phyloP scores from a whole-genome alignment of 2,329 filamentous ascomycete genomes.

The Calonectria honghensis region DNA sequence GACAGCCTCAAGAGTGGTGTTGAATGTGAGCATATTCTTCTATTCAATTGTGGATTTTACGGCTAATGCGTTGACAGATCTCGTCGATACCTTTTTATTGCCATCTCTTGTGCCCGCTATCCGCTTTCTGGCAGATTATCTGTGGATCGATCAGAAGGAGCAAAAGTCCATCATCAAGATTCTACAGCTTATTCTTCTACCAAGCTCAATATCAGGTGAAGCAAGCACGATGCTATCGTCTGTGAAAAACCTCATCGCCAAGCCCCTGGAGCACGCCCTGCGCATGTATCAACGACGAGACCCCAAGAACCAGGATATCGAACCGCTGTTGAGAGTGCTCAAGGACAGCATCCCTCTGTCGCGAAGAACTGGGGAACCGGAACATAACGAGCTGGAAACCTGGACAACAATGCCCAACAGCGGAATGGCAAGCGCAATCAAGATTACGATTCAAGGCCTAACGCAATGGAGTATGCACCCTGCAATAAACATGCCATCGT shows the following conservation, averaged over 20 bases:
- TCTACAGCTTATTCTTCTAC: conserved; percentile 82
- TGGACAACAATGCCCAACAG: conserved; percentile 76
- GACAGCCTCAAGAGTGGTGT: conserved; percentile 84
- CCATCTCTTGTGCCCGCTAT: conserved; percentile 85
- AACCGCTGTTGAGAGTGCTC: conserved; percentile 80
- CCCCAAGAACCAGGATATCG: conserved; percentile 80
- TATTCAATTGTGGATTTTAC: rapidly evolving
- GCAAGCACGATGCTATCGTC: conserved; percentile 82
- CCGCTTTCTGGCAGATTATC: conserved; percentile 81
- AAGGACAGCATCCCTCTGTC: conserved; percentile 75
- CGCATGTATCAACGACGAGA: conserved; percentile 80
- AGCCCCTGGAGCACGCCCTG: conserved; percentile 80
- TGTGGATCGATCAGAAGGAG: conserved; percentile 80
- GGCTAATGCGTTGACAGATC: conserved; percentile 67
- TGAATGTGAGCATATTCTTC: conserved; percentile 75
- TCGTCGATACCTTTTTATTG: conserved; percentile 87
- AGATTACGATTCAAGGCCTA: conserved; percentile 77
- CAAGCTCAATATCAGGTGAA: conserved; percentile 82
- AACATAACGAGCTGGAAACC: conserved; percentile 79
- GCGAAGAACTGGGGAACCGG: conserved; percentile 77
- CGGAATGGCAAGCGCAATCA: conserved; percentile 75
- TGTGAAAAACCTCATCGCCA: conserved; percentile 82
- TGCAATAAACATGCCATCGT: conserved; percentile 75
- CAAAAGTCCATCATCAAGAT: conserved; percentile 82
- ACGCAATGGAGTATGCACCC: conserved; percentile 80